Evolutionary conservation across 208 protist species (phyloP).

Genomic region (Wallacemonas sp.): DNA sequence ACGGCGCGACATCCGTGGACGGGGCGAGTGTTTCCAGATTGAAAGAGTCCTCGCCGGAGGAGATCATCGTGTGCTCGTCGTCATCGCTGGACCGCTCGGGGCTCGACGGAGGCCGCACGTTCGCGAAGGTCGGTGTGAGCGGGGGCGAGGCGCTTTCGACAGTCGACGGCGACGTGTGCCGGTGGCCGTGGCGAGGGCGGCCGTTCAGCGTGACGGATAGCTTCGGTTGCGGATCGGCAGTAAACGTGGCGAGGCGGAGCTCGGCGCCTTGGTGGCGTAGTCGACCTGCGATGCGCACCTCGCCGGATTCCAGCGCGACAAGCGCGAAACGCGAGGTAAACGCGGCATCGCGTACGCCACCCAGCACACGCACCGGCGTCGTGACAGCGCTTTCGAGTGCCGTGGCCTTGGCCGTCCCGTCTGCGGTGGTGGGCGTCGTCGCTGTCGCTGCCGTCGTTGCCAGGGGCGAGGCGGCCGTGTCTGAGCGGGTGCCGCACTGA

Average conservation of each 20-base stretch:
- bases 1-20: too few species aligned
- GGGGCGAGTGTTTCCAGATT: too few species aligned
- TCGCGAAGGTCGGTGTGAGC: too few species aligned
- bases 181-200: not conserved
- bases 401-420: not conserved
- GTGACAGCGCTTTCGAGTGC: not conserved
- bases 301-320: constrained; percentile 50
- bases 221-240: constrained; percentile 32
- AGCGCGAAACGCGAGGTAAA: constrained; percentile 45
- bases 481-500: constrained; percentile 40
- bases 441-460: not conserved
- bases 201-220: constrained; percentile 33
- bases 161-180: not conserved
- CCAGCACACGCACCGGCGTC: constrained; percentile 41
- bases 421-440: not conserved
- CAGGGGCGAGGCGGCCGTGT: not conserved
- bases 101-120: too few species aligned
- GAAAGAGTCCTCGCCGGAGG: too few species aligned
- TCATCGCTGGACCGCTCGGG: too few species aligned
- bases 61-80: too few species aligned
- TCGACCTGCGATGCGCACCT: constrained; percentile 39
- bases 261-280: constrained; percentile 28
- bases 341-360: constrained; percentile 60
- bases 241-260: constrained; percentile 33
- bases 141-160: too few species aligned